Evolutionary conservation across 2,329 filamentous ascomycete genomes (phyloP).

Genomic region (Cladosporium phlei): DNA sequence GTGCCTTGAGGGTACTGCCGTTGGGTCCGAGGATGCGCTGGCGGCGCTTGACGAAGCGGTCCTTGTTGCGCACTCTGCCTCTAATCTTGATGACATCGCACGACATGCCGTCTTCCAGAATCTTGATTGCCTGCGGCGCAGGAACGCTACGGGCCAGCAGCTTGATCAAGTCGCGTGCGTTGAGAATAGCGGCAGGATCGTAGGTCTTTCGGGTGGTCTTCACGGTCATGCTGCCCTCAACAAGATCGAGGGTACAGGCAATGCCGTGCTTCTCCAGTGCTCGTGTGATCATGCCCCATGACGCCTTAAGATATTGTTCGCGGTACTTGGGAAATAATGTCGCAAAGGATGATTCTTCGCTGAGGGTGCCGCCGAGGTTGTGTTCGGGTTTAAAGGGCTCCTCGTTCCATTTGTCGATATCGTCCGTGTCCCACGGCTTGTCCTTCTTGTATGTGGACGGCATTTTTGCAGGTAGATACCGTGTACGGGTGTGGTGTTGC

Average conservation of each 20-base stretch:
- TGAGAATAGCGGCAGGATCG: conserved; percentile 88
- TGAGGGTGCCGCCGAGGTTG: conserved; percentile 79
- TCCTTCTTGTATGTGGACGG: conserved; percentile 84
- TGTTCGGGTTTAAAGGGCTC: conserved; percentile 81
- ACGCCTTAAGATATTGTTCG: conserved; percentile 86
- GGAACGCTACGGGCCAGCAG: conserved; percentile 86
- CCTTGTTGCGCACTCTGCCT: conserved; percentile 85
- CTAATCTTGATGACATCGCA: conserved; percentile 96
- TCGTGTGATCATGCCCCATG: conserved; percentile 86
- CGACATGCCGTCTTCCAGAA: conserved; percentile 84
- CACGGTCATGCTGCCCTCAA: conserved; percentile 94
- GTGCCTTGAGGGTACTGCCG: conserved; percentile 86
- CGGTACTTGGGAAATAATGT: conserved; percentile 91
- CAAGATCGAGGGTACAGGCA: conserved; percentile 85
- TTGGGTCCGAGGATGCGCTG: conserved; percentile 89
- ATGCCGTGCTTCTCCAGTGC: conserved; percentile 83
- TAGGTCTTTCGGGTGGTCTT: conserved; percentile 89
- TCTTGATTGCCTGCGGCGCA: conserved; percentile 86
- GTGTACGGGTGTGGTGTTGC: conserved; percentile 3
- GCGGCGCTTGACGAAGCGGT: conserved; percentile 88
- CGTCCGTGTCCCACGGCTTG: conserved; percentile 93
- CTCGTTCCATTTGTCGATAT: conserved; percentile 94
- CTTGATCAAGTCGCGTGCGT: conserved; percentile 91
- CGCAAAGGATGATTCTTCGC: conserved; percentile 86
- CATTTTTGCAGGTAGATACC: conserved; percentile 50